These are phyloP conservation scores for Talaromyces atroroseus DNA, from an alignment of 2,329 filamentous ascomycete genomes.

Conservation along the genomic window DNA sequence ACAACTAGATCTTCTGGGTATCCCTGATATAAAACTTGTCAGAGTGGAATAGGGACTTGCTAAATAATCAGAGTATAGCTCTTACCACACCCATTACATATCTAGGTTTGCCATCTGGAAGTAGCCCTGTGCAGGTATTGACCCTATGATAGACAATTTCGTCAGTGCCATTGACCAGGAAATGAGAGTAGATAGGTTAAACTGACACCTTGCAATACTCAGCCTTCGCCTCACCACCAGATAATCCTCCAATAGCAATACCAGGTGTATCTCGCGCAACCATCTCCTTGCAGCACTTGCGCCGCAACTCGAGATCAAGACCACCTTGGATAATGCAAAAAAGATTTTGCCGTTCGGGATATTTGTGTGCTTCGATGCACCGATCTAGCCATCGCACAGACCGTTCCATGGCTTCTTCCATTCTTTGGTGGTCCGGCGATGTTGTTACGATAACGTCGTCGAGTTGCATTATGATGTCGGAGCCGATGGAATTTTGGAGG, in stretches of 20 bases:
- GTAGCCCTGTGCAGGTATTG: slow-evolving; percentile 71
- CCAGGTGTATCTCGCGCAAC: slow-evolving; percentile 84
- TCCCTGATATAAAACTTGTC: slow-evolving; percentile 45
- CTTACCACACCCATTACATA: slow-evolving; percentile 94
- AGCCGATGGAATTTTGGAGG: slow-evolving; percentile 93
- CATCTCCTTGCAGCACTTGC: slow-evolving; percentile 82
- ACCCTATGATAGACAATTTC: slow-evolving; percentile 47
- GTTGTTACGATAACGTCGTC: slow-evolving; percentile 97
- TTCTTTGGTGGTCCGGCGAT: slow-evolving; percentile 78
- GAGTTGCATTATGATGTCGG: slow-evolving; percentile 98
- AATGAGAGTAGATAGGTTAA: not conserved
- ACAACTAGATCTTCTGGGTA: slow-evolving; percentile 96
- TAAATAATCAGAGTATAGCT: not conserved
- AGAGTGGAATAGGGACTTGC: slow-evolving; percentile 14
- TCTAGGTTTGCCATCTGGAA: slow-evolving; percentile 88
- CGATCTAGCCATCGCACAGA: slow-evolving; percentile 94
- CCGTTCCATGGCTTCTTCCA: slow-evolving; percentile 90
- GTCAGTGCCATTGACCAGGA: not conserved
- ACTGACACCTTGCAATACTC: slow-evolving; percentile 77
- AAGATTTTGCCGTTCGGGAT: slow-evolving; percentile 78
- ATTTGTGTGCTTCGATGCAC: slow-evolving; percentile 83
- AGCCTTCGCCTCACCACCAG: slow-evolving; percentile 88
- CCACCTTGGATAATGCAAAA: slow-evolving; percentile 99
- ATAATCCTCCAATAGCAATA: slow-evolving; percentile 91
- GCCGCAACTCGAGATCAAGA: slow-evolving; percentile 77